Conservation (phyloP, 2,329 filamentous ascomycete genomes). For the Colletotrichum musae region DNA sequence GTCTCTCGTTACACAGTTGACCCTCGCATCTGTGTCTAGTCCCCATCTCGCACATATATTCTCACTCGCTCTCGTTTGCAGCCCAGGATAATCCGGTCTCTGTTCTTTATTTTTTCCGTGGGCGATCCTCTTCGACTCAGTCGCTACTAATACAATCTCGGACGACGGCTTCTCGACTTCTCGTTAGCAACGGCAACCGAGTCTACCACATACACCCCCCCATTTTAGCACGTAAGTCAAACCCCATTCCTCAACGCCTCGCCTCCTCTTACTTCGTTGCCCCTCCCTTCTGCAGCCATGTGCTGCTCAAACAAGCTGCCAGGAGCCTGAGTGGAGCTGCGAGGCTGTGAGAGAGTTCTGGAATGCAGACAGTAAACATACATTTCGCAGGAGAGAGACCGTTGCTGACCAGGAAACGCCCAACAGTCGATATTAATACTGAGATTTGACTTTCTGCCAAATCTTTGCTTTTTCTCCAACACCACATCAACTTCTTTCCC, state of each 20-base stretch:
- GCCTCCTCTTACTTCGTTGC: background rate
- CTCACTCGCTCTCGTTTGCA: constrained; percentile 9
- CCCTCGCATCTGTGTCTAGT: constrained; percentile 10
- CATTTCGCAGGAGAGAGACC: background rate
- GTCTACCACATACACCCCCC: background rate
- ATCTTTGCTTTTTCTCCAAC: constrained; percentile 2
- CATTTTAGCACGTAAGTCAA: constrained; percentile 30
- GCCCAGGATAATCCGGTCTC: background rate
- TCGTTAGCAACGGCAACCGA: constrained; percentile 19
- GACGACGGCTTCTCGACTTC: constrained; percentile 6
- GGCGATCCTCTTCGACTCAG: background rate
- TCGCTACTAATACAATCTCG: constrained; percentile 27
- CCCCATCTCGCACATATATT: constrained; percentile 27
- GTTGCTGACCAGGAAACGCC: constrained; percentile 40
- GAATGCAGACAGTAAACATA: constrained; percentile 33
- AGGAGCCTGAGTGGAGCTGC: constrained; percentile 8
- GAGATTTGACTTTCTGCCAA: background rate
- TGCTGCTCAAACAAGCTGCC: constrained; percentile 10
- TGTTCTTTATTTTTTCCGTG: constrained; percentile 5
- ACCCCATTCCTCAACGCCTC: constrained; percentile 26
- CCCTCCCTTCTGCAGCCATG: constrained; percentile 7
- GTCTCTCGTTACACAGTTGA: constrained; percentile 34
- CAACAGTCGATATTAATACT: constrained; percentile 17
- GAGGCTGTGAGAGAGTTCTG: constrained; percentile 28
- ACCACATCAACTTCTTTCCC: background rate